phyloP scores from a whole-genome alignment of 257 asterid species.

The Cynanchum wilfordii region DNA sequence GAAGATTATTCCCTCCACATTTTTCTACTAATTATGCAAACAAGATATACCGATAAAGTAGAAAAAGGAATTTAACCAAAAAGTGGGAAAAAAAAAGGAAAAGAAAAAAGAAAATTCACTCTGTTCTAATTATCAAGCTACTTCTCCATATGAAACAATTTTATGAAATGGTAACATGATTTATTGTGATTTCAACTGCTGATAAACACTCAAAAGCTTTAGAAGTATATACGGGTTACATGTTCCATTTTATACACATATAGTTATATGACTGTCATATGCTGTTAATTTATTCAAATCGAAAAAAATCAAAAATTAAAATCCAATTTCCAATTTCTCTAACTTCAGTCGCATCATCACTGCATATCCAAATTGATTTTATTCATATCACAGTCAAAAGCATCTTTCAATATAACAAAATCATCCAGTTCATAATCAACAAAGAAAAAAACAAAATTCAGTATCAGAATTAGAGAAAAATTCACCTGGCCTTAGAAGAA shows the following conservation, averaged over 20 bases:
- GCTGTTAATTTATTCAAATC: no score
- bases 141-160: not conserved
- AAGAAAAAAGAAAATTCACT: not conserved
- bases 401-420: not conserved
- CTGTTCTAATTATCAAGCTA: no score
- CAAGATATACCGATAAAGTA: not conserved
- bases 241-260: not conserved
- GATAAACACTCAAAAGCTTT: not conserved
- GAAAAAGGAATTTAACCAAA: not conserved
- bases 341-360: not conserved
- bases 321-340: not conserved
- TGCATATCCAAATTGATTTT: not conserved
- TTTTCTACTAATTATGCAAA: not conserved
- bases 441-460: not conserved
- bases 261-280: no score
- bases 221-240: not conserved
- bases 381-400: not conserved
- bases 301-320: not conserved
- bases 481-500: constrained; percentile 35
- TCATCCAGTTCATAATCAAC: not conserved
- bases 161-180: not conserved
- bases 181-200: not conserved
- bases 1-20: not conserved
- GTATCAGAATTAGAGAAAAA: not conserved
- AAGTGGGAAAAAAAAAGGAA: no score